Conservation (phyloP, 75 land plant species). For the Larix kaempferi region DNA sequence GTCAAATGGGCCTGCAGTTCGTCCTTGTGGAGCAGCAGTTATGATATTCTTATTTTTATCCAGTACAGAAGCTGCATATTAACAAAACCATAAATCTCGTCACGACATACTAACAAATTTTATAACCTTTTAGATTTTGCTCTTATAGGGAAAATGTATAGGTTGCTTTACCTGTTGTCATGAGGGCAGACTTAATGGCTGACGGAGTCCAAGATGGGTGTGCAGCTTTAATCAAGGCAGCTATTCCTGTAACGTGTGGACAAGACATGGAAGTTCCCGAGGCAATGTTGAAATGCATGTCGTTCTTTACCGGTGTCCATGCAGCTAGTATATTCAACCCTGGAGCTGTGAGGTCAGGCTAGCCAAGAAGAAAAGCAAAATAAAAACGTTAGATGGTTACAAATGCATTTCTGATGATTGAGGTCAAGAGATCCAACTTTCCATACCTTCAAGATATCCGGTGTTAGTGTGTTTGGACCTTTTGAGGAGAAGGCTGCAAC, state of each 20-base stretch:
- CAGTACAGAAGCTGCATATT: conserved; percentile 42
- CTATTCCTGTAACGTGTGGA: conserved; percentile 77
- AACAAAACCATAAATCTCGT: background rate
- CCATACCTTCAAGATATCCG: conserved; percentile 81
- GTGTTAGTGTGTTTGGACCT: conserved; percentile 76
- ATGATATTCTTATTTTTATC: conserved; percentile 45
- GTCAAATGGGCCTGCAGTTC: conserved; percentile 55
- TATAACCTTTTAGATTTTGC: too few species aligned
- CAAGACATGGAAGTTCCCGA: conserved; percentile 97
- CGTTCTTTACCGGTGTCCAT: conserved; percentile 65
- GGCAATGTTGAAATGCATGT: conserved; percentile 59
- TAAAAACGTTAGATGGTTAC: background rate
- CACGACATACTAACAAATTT: background rate
- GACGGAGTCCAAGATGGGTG: conserved; percentile 79
- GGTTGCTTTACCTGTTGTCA: conserved; percentile 51
- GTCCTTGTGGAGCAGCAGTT: conserved; percentile 44
- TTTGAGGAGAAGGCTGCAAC: conserved; percentile 78
- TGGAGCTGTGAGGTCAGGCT: conserved; percentile 94
- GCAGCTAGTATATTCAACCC: conserved; percentile 89
- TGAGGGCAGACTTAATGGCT: conserved; percentile 81
- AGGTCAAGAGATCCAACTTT: background rate
- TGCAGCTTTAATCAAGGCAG: conserved; percentile 57
- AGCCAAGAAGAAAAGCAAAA: conserved; percentile 8
- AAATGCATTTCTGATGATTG: background rate
- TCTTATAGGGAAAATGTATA: too few species aligned